Percentiles rank a stretch among this genome's conserved stretches.
Evolutionary conservation across 2,329 filamentous ascomycete genomes (phyloP).

Genomic region (Akanthomyces lecanii): DNA sequence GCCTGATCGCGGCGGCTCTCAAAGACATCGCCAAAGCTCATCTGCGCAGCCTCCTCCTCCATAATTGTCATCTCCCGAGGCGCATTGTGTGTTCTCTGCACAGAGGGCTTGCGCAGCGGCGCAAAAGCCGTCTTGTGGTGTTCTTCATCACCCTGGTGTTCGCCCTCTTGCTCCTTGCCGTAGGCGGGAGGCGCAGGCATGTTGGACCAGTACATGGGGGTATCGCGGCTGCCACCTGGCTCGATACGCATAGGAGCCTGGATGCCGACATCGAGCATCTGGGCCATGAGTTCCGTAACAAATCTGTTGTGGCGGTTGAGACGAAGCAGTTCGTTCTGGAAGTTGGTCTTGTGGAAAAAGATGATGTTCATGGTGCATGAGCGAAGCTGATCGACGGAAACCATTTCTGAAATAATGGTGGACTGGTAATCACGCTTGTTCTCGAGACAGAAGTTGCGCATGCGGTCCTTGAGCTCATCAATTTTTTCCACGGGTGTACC

Average conservation of each 20-base stretch:
- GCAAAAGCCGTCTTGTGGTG: conserved; percentile 16
- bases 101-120: conserved; percentile 7
- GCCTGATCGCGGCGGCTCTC: conserved; percentile 37
- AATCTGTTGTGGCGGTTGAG: conserved; percentile 91
- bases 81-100: conserved; percentile 17
- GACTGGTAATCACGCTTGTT: conserved; percentile 88
- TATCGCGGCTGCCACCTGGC: conserved; percentile 65
- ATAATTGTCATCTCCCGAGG: conserved; percentile 19
- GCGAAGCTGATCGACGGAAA: conserved; percentile 74
- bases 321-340: conserved; percentile 89
- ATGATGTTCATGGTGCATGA: conserved; percentile 86
- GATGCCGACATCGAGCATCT: conserved; percentile 79
- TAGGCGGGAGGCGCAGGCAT: conserved; percentile 33
- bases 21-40: conserved; percentile 45
- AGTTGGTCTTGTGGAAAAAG: conserved; percentile 97
- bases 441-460: conserved; percentile 75
- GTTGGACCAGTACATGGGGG: conserved; percentile 56
- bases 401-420: conserved; percentile 82
- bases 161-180: conserved; percentile 25
- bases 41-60: conserved; percentile 30
- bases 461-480: conserved; percentile 70
- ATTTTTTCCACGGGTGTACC: conserved; percentile 82
- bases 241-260: conserved; percentile 63
- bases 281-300: conserved; percentile 82
- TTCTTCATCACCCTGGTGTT: conserved; percentile 19